Evolutionary conservation across 352 stramenopile genomes (phyloP), one percentile per base, ranked within the genome.

Genomic region (Pythium coloratum): DNA sequence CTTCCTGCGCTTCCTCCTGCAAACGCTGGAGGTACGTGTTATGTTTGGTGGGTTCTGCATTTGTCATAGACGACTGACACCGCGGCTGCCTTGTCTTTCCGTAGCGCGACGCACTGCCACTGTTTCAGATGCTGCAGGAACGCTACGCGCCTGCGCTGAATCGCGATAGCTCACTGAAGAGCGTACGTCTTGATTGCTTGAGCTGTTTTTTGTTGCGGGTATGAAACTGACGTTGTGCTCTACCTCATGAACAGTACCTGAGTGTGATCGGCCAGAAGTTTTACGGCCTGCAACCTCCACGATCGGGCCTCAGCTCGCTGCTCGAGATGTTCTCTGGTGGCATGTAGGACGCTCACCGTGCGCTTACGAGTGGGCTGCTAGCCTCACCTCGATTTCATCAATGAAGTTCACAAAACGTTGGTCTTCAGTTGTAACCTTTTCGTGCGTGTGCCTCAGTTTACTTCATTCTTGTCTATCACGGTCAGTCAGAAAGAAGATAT

Each of bases 41-140:
- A 0, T 24, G 20, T 24, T 24, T 24, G 20, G 20, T 24, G 20
- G 20, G 20, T 24, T 24, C 20, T 24, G 20, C 20, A 24, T 24
- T 24, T 24, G 20, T 24, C 20, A 24, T 24, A 24, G 20, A 24
- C 20, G 20, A 24, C 20, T 24, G 20, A 24, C 20, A 24, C 20
- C 20, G 20, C 20, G 20, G n/a, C 18, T 34, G 49, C n/a, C 40
- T 12, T 63, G 18, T 30, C 24, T 56, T 0, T 59, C 40, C 63
- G 9, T 51, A 96, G 89, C 78, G 89, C 36, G 83, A 96, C 66
- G 89, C 89, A 44, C 63, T 94, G 18, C 86, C 89, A 9, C 77
- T 96, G 14, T 96, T 95, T 69, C 88, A 95, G 59, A 78, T 95
- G 70, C 84, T 96, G 7, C 80, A 95, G 64, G 89, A 96, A 61